Base-by-base conservation (phyloP, 805 yeast genomes). In the Blastobotrys chiropterorum region DNA sequence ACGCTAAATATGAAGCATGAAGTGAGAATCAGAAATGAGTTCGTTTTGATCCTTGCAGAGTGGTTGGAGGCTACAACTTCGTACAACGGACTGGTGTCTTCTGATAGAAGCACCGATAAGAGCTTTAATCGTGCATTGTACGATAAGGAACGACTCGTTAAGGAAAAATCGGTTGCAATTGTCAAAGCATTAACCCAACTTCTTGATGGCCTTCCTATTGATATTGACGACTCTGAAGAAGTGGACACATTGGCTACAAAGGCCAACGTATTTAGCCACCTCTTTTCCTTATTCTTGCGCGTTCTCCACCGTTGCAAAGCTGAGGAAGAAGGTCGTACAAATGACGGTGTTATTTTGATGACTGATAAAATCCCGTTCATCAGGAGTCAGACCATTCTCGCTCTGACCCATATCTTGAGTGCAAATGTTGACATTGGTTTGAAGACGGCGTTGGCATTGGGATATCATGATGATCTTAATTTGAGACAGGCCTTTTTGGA, bases 341-440 rank as follows among this genome's bases (percentile, higher is more conserved):
- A 11, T 38, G 54, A 8, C 22, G 48, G 56, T 2, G 39, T 44
- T 30, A 45, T 47, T 7, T 41, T 17, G 46, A 19, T 53, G 26
- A 48, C 49, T n/a, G 62, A 55, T 22, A 58, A 50, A 51, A 49
- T 57, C 15, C 44, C 56, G 0, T 38, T 48, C 20, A 48, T 88
- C 30, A 76, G 81, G 16, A 86, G 83, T 16, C 80, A 82, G 65
- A 80, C 83, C 8, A 79, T 87, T 50, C 69, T 72, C 19, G 81
- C 86, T 17, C 71, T 88, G 47, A 81, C 90, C 1, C 85, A 85
- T 57, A 66, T 89, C 49, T 72, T 89, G 45, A 82, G 79, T 58
- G 76, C 87, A 2, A 89, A 89, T 60, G 81, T 84, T 4, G 89
- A 84, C 50, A 82, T 86, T 20, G 95, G 96, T 5, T 70, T 89